Conservation (phyloP, 1,139 yeast species). For the Hyphopichia buzzinii region DNA sequence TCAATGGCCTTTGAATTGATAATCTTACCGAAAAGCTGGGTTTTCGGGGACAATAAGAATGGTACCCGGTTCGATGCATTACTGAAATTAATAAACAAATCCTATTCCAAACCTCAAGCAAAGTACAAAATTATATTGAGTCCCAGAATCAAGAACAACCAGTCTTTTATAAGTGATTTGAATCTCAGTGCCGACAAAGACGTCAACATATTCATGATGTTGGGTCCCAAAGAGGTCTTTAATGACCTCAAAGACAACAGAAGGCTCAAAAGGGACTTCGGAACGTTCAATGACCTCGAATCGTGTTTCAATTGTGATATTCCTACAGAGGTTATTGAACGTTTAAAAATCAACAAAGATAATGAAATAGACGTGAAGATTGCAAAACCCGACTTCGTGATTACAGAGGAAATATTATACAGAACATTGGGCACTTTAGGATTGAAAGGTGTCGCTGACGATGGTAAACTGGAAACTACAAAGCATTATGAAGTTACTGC, state of each 20-base stretch:
- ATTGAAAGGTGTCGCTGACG: slow-evolving; percentile 24
- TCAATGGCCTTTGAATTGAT: slow-evolving; percentile 22
- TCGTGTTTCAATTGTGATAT: slow-evolving; percentile 30
- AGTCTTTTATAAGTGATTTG: slow-evolving; percentile 26
- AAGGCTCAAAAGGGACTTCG: slow-evolving; percentile 22
- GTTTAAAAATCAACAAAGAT: slow-evolving; percentile 13
- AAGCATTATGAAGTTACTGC: slow-evolving; percentile 45
- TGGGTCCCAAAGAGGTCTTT: slow-evolving; percentile 25
- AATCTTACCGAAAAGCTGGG: slow-evolving; percentile 24
- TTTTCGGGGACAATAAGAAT: slow-evolving; percentile 11
- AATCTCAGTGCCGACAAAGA: slow-evolving; percentile 19
- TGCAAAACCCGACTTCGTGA: slow-evolving; percentile 17
- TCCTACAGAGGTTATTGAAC: slow-evolving; percentile 15
- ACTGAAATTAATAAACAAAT: slow-evolving; percentile 38
- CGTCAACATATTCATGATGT: slow-evolving; percentile 22
- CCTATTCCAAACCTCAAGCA: slow-evolving; percentile 46
- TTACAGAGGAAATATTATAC: slow-evolving; percentile 15
- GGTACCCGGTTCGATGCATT: slow-evolving; percentile 14
- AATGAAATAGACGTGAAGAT: slow-evolving; percentile 15
- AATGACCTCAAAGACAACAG: slow-evolving; percentile 10
- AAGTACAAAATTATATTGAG: slow-evolving; percentile 43
- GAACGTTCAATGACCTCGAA: slow-evolving; percentile 12
- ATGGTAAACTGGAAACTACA: slow-evolving; percentile 3
- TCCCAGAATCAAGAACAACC: slow-evolving; percentile 35
- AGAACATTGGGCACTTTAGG: slow-evolving; percentile 47